Evolutionary conservation across 2,329 filamentous ascomycete species (phyloP).

Genomic region (Fusarium drepaniforme): DNA sequence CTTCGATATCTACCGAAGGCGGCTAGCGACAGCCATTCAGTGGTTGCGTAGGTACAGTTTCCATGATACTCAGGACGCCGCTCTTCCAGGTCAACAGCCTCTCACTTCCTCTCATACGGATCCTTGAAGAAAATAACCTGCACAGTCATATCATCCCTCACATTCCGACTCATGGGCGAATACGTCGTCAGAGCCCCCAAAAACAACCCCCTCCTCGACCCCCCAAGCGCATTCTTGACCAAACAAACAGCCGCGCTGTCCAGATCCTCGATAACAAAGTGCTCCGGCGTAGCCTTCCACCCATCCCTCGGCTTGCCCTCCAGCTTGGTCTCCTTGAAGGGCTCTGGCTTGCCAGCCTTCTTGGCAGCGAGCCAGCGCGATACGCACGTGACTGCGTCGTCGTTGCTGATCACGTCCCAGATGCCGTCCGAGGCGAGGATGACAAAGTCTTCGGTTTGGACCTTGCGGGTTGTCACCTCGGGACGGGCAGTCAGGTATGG

Average conservation of each 20-base stretch:
- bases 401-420: constrained; percentile 71
- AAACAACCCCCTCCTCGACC: constrained; percentile 79
- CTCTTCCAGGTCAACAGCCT: constrained; percentile 38
- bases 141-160: constrained; percentile 83
- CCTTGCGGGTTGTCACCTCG: constrained; percentile 67
- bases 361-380: constrained; percentile 62
- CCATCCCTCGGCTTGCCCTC: constrained; percentile 36
- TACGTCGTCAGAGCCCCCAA: constrained; percentile 79
- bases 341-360: constrained; percentile 42
- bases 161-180: constrained; percentile 73
- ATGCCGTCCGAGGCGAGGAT: constrained; percentile 77
- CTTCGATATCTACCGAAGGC: not conserved
- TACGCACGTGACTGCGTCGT: constrained; percentile 69
- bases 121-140: constrained; percentile 78
- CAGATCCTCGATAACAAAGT: constrained; percentile 79
- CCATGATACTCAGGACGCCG: not conserved
- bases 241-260: constrained; percentile 86
- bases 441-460: constrained; percentile 66
- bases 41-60: no score
- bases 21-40: no score
- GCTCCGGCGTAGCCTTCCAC: constrained; percentile 53
- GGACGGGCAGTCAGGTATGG: constrained; percentile 78
- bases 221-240: constrained; percentile 83
- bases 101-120: constrained; percentile 76
- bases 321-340: constrained; percentile 31